These are phyloP conservation scores for Sordaria brevicollis DNA, from an alignment of 495 filamentous ascomycete species.

Conservation along the genomic window DNA sequence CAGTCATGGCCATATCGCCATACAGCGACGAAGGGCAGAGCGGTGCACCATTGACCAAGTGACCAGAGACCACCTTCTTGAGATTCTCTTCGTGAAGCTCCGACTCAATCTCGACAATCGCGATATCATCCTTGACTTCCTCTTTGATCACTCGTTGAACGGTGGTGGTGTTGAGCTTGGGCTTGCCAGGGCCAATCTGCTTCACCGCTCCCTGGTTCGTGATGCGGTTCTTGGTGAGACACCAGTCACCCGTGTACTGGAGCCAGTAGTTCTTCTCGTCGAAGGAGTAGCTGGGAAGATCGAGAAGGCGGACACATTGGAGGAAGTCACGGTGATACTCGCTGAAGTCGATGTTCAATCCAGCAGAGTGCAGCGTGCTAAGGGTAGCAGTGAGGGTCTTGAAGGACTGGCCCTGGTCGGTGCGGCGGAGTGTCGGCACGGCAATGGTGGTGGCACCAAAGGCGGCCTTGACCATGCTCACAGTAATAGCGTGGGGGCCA, in stretches of 20 bases:
- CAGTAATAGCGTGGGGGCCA: constrained; percentile 60
- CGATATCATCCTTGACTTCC: constrained; percentile 41
- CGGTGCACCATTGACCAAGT: constrained; percentile 55
- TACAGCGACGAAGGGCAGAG: constrained; percentile 53
- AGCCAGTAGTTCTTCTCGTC: constrained; percentile 81
- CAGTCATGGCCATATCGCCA: constrained; percentile 67
- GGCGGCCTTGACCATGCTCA: constrained; percentile 57
- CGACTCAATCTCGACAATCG: constrained; percentile 53
- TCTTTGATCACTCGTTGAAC: constrained; percentile 48
- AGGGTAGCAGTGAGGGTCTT: constrained; percentile 52
- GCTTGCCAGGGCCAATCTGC: constrained; percentile 40
- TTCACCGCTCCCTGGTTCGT: constrained; percentile 38
- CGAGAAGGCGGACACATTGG: constrained; percentile 47
- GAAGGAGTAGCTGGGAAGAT: constrained; percentile 66
- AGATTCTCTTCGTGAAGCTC: constrained; percentile 54
- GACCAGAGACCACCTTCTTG: constrained; percentile 52
- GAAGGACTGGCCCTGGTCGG: constrained; percentile 43
- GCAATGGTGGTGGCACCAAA: constrained; percentile 47
- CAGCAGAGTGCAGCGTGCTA: constrained; percentile 50
- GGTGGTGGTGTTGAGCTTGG: constrained; percentile 37
- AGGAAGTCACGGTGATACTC: constrained; percentile 69
- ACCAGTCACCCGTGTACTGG: constrained; percentile 58
- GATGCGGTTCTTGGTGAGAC: constrained; percentile 59
- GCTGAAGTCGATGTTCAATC: constrained; percentile 63
- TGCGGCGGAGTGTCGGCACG: constrained; percentile 44